Conservation (phyloP, 441 rosid species). For the Breynia disticha region DNA sequence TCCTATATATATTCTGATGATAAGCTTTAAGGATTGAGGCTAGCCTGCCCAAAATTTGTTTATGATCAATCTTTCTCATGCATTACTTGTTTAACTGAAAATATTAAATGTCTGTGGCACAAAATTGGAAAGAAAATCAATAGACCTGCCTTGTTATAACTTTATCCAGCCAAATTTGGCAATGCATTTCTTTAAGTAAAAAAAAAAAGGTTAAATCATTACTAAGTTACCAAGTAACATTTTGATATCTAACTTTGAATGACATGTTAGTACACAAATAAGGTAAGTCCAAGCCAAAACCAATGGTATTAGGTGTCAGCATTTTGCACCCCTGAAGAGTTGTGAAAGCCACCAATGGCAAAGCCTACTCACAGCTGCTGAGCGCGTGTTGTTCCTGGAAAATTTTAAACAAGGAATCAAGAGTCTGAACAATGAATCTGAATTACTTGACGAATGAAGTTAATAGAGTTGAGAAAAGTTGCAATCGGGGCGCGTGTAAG, state of each 20-base stretch:
- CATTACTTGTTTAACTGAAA: too few species aligned
- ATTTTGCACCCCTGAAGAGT: not conserved
- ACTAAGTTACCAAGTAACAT: not conserved
- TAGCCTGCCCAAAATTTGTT: too few species aligned
- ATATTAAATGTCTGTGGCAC: too few species aligned
- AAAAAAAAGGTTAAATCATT: not conserved
- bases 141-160: not conserved
- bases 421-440: not conserved
- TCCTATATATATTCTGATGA: too few species aligned
- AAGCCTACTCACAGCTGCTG: not conserved
- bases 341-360: not conserved
- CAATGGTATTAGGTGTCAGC: constrained; percentile 6
- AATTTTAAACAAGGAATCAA: not conserved
- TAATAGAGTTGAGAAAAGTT: not conserved
- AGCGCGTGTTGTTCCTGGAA: not conserved
- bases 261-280: constrained; percentile 4
- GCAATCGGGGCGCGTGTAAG: not conserved
- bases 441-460: not conserved
- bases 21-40: too few species aligned
- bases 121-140: too few species aligned
- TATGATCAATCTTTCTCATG: too few species aligned
- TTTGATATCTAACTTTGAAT: not conserved
- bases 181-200: not conserved
- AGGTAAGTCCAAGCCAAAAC: constrained; percentile 13
- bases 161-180: not conserved